Evolutionary conservation across 441 rosid genomes (phyloP).

Genomic region (Codiaeum variegatum): DNA sequence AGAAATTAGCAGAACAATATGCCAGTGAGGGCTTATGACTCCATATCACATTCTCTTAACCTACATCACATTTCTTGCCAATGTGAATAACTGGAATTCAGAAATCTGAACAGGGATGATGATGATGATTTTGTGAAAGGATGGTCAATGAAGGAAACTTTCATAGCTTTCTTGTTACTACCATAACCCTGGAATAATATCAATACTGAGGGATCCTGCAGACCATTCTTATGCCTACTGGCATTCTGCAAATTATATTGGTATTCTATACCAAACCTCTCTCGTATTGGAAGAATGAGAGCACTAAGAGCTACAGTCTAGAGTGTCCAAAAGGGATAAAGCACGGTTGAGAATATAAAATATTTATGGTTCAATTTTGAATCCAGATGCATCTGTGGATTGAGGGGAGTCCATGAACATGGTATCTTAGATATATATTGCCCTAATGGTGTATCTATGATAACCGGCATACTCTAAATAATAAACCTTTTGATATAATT

Average conservation of each 20-base stretch:
- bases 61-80: background rate
- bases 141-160: background rate
- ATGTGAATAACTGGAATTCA: background rate
- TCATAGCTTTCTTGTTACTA: background rate
- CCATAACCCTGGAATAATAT: background rate
- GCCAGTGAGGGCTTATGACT: background rate
- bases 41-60: constrained; percentile 3
- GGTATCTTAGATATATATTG: background rate
- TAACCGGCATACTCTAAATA: constrained; percentile 4
- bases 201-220: background rate
- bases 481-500: background rate
- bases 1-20: background rate
- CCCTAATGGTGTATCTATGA: background rate
- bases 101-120: background rate
- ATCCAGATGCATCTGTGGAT: background rate
- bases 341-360: background rate
- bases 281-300: background rate
- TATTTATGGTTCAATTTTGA: background rate
- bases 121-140: background rate
- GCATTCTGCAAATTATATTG: background rate
- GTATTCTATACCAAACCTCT: background rate
- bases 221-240: background rate
- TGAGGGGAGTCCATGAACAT: background rate
- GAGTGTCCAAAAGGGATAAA: background rate
- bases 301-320: background rate